Evolutionary conservation across 2,329 filamentous ascomycete species (phyloP).

Genomic region (Metarhizium rileyi): DNA sequence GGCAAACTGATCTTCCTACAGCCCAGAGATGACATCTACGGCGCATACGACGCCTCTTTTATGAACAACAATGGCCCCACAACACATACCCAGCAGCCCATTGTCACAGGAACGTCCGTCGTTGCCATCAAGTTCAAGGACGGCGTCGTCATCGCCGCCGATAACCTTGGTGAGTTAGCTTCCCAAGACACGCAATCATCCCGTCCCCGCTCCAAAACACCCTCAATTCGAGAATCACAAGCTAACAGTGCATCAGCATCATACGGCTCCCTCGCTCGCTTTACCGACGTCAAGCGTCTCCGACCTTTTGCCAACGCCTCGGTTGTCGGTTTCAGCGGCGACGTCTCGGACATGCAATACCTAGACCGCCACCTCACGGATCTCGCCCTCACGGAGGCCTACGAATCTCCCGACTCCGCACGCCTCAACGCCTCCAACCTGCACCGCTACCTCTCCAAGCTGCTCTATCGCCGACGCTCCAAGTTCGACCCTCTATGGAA

Average conservation of each 20-base stretch:
- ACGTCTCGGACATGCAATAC: constrained; percentile 99
- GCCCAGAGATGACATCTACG: constrained; percentile 97
- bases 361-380: constrained; percentile 83
- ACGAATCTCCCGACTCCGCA: constrained; percentile 39
- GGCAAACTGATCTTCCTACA: constrained; percentile 28
- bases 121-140: constrained; percentile 92
- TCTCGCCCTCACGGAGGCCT: constrained; percentile 82
- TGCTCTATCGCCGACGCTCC: constrained; percentile 88
- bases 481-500: constrained; percentile 99
- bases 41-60: constrained; percentile 81
- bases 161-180: constrained; percentile 69
- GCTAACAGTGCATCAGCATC: constrained; percentile 53
- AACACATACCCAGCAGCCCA: constrained; percentile 82
- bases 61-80: constrained; percentile 63
- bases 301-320: constrained; percentile 76
- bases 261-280: constrained; percentile 92
- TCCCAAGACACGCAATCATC: neutral
- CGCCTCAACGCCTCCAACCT: constrained; percentile 83
- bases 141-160: constrained; percentile 91
- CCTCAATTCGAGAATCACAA: neutral
- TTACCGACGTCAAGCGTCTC: constrained; percentile 93
- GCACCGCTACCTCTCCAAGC: constrained; percentile 91
- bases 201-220: neutral
- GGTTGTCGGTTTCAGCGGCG: constrained; percentile 88
- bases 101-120: constrained; percentile 95